Base-by-base conservation (phyloP, 768 basidiomycete species). In the Suillus paluster region DNA sequence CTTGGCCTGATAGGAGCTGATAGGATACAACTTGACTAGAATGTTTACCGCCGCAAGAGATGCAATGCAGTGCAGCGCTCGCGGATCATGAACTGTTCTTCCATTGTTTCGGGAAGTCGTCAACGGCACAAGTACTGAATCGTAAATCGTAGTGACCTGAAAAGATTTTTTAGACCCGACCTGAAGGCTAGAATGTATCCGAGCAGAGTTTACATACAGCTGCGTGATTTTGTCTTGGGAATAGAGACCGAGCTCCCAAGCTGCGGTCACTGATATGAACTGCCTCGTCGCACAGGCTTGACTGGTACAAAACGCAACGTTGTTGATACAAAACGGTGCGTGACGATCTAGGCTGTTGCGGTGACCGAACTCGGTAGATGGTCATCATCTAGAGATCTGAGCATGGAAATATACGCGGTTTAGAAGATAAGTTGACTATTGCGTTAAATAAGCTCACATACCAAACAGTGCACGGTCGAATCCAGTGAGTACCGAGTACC, bases 161-260 rank as follows among this genome's bases (percentile, higher is more conserved):
- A 55, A 55, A 27, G 3, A 39, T 39, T 39, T 55, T 55, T 53
- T 53, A 19, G 38, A 39, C 25, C 25, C 21, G 23, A 27, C 11
- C 34, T 55, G 38, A 55, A 55, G 54, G 11, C 23, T 39, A 55
- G 54, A 38, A 55, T 55, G 54, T 38, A 55, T 10, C 54, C 54
- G 54, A 55, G 54, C 23, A 55, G 17, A 39, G 25, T 55, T 55
- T 55, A 55, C 54, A 55, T 55, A 55, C 54, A 55, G 11, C 33
- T 50, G 49, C 30, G 27, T 39, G 23, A 17, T 27, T 55, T 55
- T 39, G 17, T 8, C 15, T 38, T 54, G 36, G 23, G 36, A 36
- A 52, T 36, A 21, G 52, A 53, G 46, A 11, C 48, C 21, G 52
- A 38, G 21, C 15, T 34, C 52, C 36, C 27, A 30, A 50, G 49